Evolutionary conservation across 2,329 filamentous ascomycete species (phyloP).

Genomic region (Colletotrichum sp.): DNA sequence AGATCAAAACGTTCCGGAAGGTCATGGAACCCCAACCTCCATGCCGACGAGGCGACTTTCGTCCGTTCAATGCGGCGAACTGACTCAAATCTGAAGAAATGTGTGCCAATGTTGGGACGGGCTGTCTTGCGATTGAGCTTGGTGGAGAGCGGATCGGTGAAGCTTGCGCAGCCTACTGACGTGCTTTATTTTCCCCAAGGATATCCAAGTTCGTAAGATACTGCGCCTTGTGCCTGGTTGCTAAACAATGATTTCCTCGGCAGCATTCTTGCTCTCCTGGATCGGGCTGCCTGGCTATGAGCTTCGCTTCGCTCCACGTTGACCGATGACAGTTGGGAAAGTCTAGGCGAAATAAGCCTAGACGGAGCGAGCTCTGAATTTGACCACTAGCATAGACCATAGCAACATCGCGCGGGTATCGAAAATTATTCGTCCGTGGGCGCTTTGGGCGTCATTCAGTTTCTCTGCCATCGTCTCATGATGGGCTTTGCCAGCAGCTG

Average conservation of each 20-base stretch:
- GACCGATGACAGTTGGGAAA: neutral
- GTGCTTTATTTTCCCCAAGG: neutral
- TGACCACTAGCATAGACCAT: neutral
- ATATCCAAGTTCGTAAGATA: neutral
- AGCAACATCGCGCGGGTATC: neutral
- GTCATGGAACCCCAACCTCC: conserved; percentile 1
- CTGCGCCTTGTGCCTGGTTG: neutral
- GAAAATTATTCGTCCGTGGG: neutral
- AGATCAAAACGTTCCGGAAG: conserved; percentile 18
- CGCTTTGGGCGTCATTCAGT: neutral
- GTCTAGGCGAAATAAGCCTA: neutral
- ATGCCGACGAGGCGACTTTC: neutral
- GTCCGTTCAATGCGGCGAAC: conserved; percentile 5
- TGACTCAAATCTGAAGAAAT: neutral
- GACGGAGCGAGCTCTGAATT: neutral
- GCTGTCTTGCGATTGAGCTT: neutral
- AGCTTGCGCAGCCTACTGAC: neutral
- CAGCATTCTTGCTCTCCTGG: neutral
- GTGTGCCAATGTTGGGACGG: neutral
- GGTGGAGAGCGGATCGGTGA: neutral
- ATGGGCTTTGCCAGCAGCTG: neutral
- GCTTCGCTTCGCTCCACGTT: neutral
- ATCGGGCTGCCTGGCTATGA: neutral
- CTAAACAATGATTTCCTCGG: neutral
- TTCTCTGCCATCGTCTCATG: neutral